Base-by-base conservation (phyloP, 441 rosid genomes). In the Capsella rubella region DNA sequence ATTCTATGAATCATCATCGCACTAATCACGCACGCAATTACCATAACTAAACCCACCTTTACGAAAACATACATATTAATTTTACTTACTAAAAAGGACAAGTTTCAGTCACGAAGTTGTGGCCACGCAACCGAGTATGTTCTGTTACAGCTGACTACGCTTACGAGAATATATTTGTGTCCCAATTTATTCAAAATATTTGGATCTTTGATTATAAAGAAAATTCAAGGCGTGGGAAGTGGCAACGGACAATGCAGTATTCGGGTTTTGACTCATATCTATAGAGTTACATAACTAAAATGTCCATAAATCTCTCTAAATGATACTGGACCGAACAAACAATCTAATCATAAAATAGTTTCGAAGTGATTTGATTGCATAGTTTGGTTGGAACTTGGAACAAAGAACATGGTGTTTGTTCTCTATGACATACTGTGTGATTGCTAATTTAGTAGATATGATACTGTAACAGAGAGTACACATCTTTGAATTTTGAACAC, bases 1-100 rank as follows among this genome's bases (percentile, higher is more conserved):
- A 31, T 18, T 59, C 13, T 31, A 45, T 37, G 12, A 29, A 9
- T 49, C 54, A 4, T 39, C 54, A 49, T 65, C 34, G 35, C 78
- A 31, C 35, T 11, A 32, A 60, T 67, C 56, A 67, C 62, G 73
- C 56, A 67, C 62, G 73, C 31, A 67, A 74, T 58, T 59, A 40
- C 65, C 35, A 18, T 7, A 40, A 21, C 0, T 29, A 10, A 74
- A 27, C 43, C 32, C 39, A 40, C 21, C 39, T 29, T 55, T 55
- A 64, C 64, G 40, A 54, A 52, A 50, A 15, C 9, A 47, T 34
- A 59, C 42, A 11, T 18, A n/a, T n/a, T 0, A 21, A 34, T 46
- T 6, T 27, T n/a, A 28, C 4, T 4, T 8, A 32, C 27, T 13
- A 45, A 35, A 45, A n/a, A 2, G 1, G 10, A 8, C 21, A 11